phyloP scores from a whole-genome alignment of 805 yeast species.

The Starmerella khaoyaiensis region DNA sequence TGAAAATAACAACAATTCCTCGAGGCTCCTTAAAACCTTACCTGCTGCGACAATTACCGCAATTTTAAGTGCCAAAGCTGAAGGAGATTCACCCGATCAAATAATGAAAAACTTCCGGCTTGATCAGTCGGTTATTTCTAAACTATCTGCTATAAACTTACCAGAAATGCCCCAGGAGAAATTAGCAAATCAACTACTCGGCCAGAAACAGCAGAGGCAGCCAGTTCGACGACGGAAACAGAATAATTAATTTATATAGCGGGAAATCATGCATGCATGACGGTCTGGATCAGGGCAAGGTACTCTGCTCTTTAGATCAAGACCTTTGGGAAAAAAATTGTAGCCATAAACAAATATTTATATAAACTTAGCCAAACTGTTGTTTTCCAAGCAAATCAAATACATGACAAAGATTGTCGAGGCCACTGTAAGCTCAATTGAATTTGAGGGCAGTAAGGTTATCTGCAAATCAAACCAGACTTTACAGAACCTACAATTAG shows the following conservation, averaged over 20 bases:
- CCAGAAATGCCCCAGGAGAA: constrained; percentile 6
- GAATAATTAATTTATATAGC: too few species aligned
- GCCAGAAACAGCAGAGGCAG: not conserved
- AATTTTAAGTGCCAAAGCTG: constrained; percentile 16
- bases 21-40: constrained; percentile 10
- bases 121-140: constrained; percentile 15
- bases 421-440: constrained; percentile 42
- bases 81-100: constrained; percentile 19
- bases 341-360: too few species aligned
- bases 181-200: constrained; percentile 7
- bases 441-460: constrained; percentile 34
- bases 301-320: too few species aligned
- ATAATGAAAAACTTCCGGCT: constrained; percentile 16
- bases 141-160: constrained; percentile 7
- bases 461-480: constrained; percentile 31
- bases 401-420: constrained; percentile 37
- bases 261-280: too few species aligned
- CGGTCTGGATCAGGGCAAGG: too few species aligned
- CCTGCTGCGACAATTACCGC: constrained; percentile 22
- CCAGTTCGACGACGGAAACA: constrained; percentile 3
- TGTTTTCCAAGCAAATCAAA: too few species aligned
- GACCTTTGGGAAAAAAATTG: too few species aligned
- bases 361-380: too few species aligned
- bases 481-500: constrained; percentile 37
- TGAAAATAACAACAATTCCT: constrained; percentile 3